Evolutionary conservation across 192 early-diverging fungal species (phyloP).

Genomic region (Coemansia pectinata): DNA sequence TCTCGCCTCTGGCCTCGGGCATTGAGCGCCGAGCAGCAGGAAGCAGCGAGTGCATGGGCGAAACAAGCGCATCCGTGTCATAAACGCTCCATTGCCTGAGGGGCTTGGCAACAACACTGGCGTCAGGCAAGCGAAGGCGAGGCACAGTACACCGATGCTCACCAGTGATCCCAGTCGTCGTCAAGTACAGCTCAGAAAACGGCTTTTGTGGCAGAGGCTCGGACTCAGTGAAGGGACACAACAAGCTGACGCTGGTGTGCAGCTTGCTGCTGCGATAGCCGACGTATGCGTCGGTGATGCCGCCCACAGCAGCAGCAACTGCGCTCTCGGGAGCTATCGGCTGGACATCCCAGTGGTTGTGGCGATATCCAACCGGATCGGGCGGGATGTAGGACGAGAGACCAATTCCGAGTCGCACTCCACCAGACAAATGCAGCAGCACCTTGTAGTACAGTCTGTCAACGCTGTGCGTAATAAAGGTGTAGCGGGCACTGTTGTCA

Average conservation of each 20-base stretch:
- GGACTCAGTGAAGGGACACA: constrained; percentile 41
- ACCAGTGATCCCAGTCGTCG: neutral
- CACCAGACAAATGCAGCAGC: constrained; percentile 46
- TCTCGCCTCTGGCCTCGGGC: neutral
- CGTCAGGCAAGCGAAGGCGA: constrained; percentile 22
- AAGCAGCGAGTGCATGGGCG: constrained; percentile 49
- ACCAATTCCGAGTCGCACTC: constrained; percentile 54
- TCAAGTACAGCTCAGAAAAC: constrained; percentile 33
- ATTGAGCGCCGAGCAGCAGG: neutral
- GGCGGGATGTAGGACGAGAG: constrained; percentile 51
- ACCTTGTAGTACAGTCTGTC: constrained; percentile 49
- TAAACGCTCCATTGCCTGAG: constrained; percentile 28
- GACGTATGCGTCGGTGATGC: constrained; percentile 41
- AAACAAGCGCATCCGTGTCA: constrained; percentile 41
- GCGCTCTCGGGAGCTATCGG: constrained; percentile 52
- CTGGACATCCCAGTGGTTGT: constrained; percentile 55
- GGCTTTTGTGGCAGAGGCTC: neutral
- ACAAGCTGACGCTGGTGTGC: constrained; percentile 46
- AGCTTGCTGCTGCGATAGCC: constrained; percentile 50
- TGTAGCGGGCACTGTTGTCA: constrained; percentile 40
- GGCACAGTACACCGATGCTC: neutral
- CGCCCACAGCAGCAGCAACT: constrained; percentile 5
- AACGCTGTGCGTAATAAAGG: constrained; percentile 41
- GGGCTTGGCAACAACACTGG: constrained; percentile 20
- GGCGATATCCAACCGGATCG: constrained; percentile 28